These are phyloP conservation scores for Corchorus capsularis DNA, from an alignment of 345 rosid species.

Conservation along the genomic window DNA sequence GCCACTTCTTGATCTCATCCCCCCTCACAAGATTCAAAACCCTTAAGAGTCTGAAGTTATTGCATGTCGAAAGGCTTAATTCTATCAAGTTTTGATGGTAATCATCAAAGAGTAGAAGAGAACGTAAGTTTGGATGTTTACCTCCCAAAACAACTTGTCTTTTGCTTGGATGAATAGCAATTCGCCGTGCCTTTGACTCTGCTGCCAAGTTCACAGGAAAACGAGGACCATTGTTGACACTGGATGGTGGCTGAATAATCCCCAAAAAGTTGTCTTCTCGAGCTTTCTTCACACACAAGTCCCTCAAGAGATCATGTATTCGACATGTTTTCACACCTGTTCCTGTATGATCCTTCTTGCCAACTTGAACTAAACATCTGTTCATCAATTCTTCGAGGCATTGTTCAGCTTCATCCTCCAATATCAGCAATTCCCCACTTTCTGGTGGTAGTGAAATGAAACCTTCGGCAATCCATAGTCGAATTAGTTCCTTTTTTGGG, in stretches of 20 bases:
- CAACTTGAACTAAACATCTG: neutral
- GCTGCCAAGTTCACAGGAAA: neutral
- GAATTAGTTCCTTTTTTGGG: neutral
- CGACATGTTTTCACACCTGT: slow-evolving; percentile 15
- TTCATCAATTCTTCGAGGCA: no score
- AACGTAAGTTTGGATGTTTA: neutral
- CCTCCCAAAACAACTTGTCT: neutral
- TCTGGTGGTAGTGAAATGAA: slow-evolving; percentile 14
- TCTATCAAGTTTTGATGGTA: no score
- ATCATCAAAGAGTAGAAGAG: neutral
- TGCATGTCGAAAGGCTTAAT: neutral
- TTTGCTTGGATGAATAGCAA: neutral
- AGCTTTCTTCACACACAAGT: no score
- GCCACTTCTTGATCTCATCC: neutral
- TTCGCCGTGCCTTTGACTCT: neutral
- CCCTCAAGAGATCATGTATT: no score
- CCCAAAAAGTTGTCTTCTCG: no score
- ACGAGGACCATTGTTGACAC: no score
- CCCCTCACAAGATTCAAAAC: neutral
- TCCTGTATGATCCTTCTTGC: slow-evolving; percentile 1
- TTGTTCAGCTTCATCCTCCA: no score
- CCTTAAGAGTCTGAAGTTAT: neutral
- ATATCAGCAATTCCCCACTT: neutral
- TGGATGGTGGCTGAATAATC: no score
- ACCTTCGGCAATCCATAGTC: slow-evolving; percentile 30